Percentiles rank a stretch among this genome's conserved stretches.
These are phyloP conservation scores for Backusella luteola DNA, from an alignment of 192 early-diverging fungal species.

Conservation along the genomic window DNA sequence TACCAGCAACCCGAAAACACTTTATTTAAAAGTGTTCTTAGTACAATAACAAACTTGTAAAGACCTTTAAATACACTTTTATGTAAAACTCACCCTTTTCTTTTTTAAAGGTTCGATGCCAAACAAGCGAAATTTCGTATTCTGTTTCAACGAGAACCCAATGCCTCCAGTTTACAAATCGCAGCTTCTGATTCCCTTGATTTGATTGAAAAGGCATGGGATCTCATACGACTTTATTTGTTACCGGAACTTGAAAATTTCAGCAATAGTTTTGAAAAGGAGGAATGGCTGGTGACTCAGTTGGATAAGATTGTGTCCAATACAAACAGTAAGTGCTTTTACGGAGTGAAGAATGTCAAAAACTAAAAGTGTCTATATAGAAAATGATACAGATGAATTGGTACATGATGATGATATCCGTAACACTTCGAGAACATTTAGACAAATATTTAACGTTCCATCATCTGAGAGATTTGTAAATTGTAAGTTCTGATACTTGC, in stretches of 20 bases:
- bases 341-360: no score
- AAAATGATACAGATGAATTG: constrained; percentile 76
- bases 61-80: background rate
- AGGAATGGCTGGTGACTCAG: constrained; percentile 83
- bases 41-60: constrained; percentile 89
- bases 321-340: background rate
- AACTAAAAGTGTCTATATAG: constrained; percentile 33
- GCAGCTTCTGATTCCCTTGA: constrained; percentile 77
- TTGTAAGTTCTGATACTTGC: constrained; percentile 46
- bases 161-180: constrained; percentile 63
- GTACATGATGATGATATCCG: constrained; percentile 86
- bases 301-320: constrained; percentile 75
- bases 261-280: constrained; percentile 73
- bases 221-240: constrained; percentile 71
- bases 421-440: constrained; percentile 83
- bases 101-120: constrained; percentile 68
- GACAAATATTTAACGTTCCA: constrained; percentile 82
- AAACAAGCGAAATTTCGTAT: constrained; percentile 90
- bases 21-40: constrained; percentile 67
- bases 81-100: no score
- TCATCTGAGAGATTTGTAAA: constrained; percentile 87
- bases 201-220: constrained; percentile 85
- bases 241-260: constrained; percentile 55
- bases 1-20: constrained; percentile 52
- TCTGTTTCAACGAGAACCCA: constrained; percentile 60